A percentile compares a stretch with the other conserved stretches of the same genome.
These are phyloP conservation scores for Fermentozyma sake DNA, from an alignment of 1,139 yeast species.

Conservation along the genomic window DNA sequence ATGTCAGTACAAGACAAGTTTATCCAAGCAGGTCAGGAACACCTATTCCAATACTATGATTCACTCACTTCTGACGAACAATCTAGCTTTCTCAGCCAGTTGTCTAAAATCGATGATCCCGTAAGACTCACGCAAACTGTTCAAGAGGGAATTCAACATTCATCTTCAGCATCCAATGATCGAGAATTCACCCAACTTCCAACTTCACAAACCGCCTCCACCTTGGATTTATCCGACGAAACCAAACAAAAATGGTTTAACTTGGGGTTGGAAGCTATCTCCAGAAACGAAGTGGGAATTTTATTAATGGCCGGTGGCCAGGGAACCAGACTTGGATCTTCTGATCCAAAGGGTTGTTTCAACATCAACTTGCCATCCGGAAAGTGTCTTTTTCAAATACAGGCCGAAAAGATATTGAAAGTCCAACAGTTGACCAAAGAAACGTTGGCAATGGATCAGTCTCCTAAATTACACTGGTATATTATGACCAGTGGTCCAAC, in stretches of 20 bases:
- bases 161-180: conserved; percentile 28
- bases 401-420: conserved; percentile 76
- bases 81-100: conserved; percentile 29
- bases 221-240: conserved; percentile 33
- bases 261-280: conserved; percentile 66
- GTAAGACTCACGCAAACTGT: conserved; percentile 39
- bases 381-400: conserved; percentile 84
- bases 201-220: conserved; percentile 42
- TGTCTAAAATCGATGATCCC: conserved; percentile 41
- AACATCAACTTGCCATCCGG: conserved; percentile 80
- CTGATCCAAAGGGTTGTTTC: conserved; percentile 90
- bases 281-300: conserved; percentile 75
- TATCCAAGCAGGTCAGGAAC: conserved; percentile 47
- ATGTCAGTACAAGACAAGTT: conserved; percentile 36
- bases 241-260: conserved; percentile 44
- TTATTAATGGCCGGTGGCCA: conserved; percentile 97
- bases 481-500: conserved; percentile 97
- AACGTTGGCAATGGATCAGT: conserved; percentile 13
- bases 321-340: conserved; percentile 90
- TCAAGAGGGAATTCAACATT: conserved; percentile 41
- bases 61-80: conserved; percentile 28
- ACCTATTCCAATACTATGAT: conserved; percentile 40
- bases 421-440: conserved; percentile 55
- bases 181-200: conserved; percentile 52
- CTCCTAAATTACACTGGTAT: conserved; percentile 68